Evolutionary conservation across 306 rosid genomes (phyloP).

Genomic region (Crotalaria pallida): DNA sequence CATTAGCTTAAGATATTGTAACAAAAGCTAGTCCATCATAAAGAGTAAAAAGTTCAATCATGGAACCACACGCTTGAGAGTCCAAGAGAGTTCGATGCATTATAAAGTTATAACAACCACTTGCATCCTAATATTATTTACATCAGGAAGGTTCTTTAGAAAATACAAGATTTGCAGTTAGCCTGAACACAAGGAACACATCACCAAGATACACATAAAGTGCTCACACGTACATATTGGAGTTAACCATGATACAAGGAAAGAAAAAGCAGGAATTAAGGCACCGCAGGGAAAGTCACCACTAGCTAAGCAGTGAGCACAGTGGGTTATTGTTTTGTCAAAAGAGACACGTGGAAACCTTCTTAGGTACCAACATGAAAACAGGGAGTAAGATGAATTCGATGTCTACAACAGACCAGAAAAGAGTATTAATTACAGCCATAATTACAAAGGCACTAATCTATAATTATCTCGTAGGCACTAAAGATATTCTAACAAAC

Average conservation of each 20-base stretch:
- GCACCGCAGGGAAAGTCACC: neutral
- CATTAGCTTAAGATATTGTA: neutral
- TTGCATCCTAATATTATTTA: neutral
- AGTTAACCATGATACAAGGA: neutral
- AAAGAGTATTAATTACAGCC: neutral
- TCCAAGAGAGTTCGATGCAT: neutral
- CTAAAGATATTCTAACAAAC: neutral
- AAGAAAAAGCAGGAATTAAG: neutral
- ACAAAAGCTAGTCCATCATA: neutral
- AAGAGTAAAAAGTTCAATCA: neutral
- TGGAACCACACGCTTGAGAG: neutral
- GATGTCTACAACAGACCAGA: neutral
- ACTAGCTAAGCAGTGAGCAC: neutral
- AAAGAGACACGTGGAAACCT: neutral
- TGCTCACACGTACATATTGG: neutral
- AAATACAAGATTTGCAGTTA: neutral
- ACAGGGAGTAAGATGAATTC: neutral
- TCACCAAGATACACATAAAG: neutral
- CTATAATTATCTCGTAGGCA: neutral
- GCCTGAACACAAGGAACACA: neutral
- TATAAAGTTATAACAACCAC: too few species aligned
- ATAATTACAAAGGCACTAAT: neutral
- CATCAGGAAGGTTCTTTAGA: neutral
- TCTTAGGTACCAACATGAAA: neutral
- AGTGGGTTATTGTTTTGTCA: neutral